Base-by-base conservation (phyloP, 768 basidiomycete species). In the Cytidiella melzeri region DNA sequence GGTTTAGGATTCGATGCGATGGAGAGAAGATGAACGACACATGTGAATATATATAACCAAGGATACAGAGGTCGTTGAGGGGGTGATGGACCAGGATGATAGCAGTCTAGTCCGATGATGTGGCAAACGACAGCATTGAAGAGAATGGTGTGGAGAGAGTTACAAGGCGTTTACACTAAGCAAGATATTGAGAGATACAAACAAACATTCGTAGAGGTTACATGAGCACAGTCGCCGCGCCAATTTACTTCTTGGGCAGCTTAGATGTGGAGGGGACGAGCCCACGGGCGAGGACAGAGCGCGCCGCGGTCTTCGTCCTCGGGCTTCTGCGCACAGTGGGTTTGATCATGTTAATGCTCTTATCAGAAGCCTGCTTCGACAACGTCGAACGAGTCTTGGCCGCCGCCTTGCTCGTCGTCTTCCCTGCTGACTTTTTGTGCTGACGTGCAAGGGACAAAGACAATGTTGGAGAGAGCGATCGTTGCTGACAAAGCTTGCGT, bases 371-470 rank as follows among this genome's bases (percentile, higher is more conserved):
- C 40, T 27, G 23, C 40, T 41, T 48, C 47, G 47, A 27, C 13
- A 27, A 13, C 19, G 39, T 48, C 10, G 40, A 42, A 27, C 47
- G 47, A 38, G 40, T 41, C 47, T 48, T 48, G 47, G 25, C 23
- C 3, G 39, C 23, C 18, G 47, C 18, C 36, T 19, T 11, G 18
- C 34, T 15, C 7, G 9, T 13, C 39, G 45, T 15, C 40, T 30
- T 34, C 7, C 30, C 30, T 7, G 30, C 30, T n/a, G n/a, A n/a
- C 30, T 34, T 34, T 15, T 15, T 7, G 15, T 7, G 9, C 30
- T 34, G 30, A 15, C 30, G 30, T 34, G 30, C 30, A 7, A 34
- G 30, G 9, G 30, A 7, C 30, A 34, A 15, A 34, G 30, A 7
- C 9, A 34, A 15, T 15, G 30, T 34, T 7, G 30, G 30, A 7